Conservation (phyloP, 352 stramenopile genomes). For the Pythium myriotylum region DNA sequence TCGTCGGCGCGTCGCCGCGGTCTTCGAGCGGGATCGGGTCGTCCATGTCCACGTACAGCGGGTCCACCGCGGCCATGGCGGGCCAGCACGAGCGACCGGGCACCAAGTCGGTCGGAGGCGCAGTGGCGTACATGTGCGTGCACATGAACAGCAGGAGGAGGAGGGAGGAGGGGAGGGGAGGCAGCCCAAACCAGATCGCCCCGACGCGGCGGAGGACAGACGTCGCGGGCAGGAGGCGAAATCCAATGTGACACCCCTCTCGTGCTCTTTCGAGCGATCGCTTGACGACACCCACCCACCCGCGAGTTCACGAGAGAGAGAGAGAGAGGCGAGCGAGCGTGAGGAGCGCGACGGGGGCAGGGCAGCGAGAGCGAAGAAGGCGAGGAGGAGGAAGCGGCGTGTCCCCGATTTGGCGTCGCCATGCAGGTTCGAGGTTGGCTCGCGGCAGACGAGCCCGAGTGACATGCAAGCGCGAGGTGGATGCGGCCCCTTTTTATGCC, state of each 20-base stretch:
- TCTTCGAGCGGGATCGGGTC: slow-evolving; percentile 20
- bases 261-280: neutral
- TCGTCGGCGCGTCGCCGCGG: slow-evolving; percentile 4
- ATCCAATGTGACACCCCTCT: slow-evolving; percentile 5
- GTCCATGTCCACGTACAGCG: slow-evolving; percentile 19
- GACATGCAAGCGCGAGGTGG: neutral
- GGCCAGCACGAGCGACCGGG: slow-evolving; percentile 17
- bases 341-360: slow-evolving; percentile 1
- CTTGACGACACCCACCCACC: slow-evolving; percentile 23
- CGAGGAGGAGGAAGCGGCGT: slow-evolving; percentile 11
- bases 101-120: slow-evolving; percentile 10
- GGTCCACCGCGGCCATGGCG: slow-evolving; percentile 15
- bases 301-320: no score
- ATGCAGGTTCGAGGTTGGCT: slow-evolving; percentile 7
- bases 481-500: slow-evolving; percentile 13
- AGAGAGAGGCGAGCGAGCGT: no score
- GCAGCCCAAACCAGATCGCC: slow-evolving; percentile 4
- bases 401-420: slow-evolving; percentile 21
- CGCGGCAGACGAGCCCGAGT: slow-evolving; percentile 4
- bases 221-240: slow-evolving; percentile 2
- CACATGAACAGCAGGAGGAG: slow-evolving; percentile 9
- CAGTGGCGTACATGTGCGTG: slow-evolving; percentile 10
- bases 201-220: neutral
- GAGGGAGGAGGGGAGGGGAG: neutral
- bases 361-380: slow-evolving; percentile 6